These are phyloP conservation scores for Aristolochia contorta DNA, from an alignment of 164 flowering plant species.

Conservation along the genomic window DNA sequence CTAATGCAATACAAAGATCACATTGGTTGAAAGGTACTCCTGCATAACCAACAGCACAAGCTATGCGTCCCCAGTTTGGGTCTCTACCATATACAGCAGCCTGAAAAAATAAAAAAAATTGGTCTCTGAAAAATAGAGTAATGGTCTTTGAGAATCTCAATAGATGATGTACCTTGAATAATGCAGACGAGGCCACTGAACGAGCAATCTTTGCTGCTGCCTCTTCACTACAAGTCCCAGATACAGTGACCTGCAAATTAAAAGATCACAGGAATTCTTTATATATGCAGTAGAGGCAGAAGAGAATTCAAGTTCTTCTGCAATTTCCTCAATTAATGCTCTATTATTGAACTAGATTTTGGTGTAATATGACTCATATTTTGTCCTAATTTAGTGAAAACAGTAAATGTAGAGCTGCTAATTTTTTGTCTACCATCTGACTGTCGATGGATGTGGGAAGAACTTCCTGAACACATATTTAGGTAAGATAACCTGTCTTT, in stretches of 20 bases:
- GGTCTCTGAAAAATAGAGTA: slow-evolving; percentile 1
- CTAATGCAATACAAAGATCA: slow-evolving; percentile 63
- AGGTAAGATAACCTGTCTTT: no score
- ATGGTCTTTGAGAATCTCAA: slow-evolving; percentile 1
- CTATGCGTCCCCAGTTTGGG: slow-evolving; percentile 99
- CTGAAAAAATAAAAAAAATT: slow-evolving; percentile 24
- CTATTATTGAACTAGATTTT: no score
- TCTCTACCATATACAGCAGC: slow-evolving; percentile 97
- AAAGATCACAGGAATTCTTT: no score
- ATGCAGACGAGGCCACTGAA: slow-evolving; percentile 88
- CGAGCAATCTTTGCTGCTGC: slow-evolving; percentile 94
- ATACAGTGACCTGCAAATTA: slow-evolving; percentile 53
- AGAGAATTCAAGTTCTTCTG: no score
- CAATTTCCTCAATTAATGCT: no score
- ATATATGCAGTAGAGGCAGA: no score
- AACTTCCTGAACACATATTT: no score
- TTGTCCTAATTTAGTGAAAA: no score
- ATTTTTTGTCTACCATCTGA: no score
- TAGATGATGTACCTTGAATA: slow-evolving; percentile 66
- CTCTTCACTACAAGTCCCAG: slow-evolving; percentile 63
- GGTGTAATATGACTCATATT: no score
- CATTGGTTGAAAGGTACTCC: slow-evolving; percentile 55
- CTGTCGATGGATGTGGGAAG: no score
- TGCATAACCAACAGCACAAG: slow-evolving; percentile 95
- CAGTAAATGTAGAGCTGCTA: no score